Base-by-base conservation (phyloP, 768 basidiomycete species). In the Pisolithus microcarpus region DNA sequence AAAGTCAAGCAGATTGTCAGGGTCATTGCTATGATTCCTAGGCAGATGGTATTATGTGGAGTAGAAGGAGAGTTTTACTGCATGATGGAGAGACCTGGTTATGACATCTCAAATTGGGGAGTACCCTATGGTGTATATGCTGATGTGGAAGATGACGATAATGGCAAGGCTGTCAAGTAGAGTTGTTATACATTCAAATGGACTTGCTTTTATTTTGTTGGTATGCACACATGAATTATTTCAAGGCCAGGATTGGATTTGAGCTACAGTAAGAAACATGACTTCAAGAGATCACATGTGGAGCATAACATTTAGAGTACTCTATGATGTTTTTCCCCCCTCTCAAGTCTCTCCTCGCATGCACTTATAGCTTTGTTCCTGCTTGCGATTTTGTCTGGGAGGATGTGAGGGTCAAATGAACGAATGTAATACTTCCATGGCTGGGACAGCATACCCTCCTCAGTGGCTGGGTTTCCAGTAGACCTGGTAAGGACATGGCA, bases 21-120 rank as follows among this genome's bases (percentile, higher is more conserved):
- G n/a, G 43, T 53, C 3, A 31, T 53, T n/a, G 48, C 42, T 4
- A 50, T 53, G 49, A 26, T 53, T 31, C 49, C 52, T 43, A 30
- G 45, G 15, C 9, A 15, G 21, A 15, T 19, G 31, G 16, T 21
- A 30, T 15, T n/a, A 18, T 21, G 23, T 10, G 34, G 23, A 24
- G 23, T 24, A 5, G 23, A 24, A 24, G 23, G 23, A 24, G 23
- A 24, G 23, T 24, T 24, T 24, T 31, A 31, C n/a, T 53, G 50
- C 39, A 36, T 53, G 38, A 34, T 53, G n/a, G 52, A 53, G 34
- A 42, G 46, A 19, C 49, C 43, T 7, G 53, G 53, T 13, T 38
- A 46, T 15, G 44, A 54, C 39, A 39, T 54, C 16, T 21, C 38
- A 31, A 21, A 43, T 31, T 38, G 24, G 13, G 51, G 51, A 7